Conservation (phyloP, 441 rosid species). For the Bruguiera hainesii region DNA sequence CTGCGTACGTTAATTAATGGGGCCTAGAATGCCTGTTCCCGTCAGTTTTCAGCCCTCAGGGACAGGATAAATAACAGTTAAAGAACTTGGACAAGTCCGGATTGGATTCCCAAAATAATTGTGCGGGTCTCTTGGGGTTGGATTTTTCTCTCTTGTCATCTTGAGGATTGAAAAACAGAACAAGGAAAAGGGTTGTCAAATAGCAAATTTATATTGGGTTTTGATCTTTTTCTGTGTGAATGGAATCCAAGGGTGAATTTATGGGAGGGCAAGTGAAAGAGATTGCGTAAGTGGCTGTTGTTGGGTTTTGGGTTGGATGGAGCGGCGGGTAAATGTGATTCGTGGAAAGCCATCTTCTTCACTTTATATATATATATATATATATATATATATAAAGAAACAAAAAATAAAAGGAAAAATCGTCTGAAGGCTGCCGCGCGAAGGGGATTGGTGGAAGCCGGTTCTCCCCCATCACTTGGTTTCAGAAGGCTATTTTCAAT, state of each 20-base stretch:
- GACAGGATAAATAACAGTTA: background rate
- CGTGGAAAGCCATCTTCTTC: constrained; percentile 12
- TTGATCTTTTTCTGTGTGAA: constrained; percentile 35
- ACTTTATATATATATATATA: too few species aligned
- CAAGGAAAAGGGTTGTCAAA: too few species aligned
- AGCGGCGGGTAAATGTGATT: constrained; percentile 27
- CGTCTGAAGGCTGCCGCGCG: background rate
- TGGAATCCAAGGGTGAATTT: constrained; percentile 41
- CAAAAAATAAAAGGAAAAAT: background rate
- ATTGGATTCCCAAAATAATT: constrained; percentile 13
- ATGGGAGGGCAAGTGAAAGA: background rate
- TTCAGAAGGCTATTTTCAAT: constrained; percentile 20
- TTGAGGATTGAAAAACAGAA: too few species aligned
- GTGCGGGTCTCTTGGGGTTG: constrained; percentile 7
- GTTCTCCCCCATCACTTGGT: constrained; percentile 27
- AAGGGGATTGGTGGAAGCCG: constrained; percentile 46
- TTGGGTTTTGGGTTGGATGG: background rate
- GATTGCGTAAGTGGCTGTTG: background rate
- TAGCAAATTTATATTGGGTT: too few species aligned
- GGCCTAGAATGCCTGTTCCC: too few species aligned
- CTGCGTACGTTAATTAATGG: too few species aligned
- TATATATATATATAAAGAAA: too few species aligned
- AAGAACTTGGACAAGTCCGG: background rate
- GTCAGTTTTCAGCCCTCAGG: too few species aligned
- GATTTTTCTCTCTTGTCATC: too few species aligned